Evolutionary conservation across 148 eudicot genomes (phyloP).

Genomic region (Fagopyrum esculentum): DNA sequence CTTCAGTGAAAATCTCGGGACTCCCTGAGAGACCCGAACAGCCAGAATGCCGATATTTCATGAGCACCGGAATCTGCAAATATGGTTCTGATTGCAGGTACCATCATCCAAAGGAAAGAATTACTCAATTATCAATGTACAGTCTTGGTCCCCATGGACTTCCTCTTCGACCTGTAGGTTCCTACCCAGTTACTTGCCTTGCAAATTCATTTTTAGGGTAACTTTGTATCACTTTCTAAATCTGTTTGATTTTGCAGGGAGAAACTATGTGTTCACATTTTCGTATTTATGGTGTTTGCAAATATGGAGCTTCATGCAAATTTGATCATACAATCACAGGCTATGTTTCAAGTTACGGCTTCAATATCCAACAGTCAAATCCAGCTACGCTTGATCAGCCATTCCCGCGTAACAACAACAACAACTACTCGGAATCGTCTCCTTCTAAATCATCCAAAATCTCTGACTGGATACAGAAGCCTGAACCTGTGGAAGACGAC

Average conservation of each 20-base stretch:
- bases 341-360: conserved; percentile 9
- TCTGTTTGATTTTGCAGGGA: not conserved
- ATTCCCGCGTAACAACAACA: not conserved
- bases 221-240: too few relatives aligned
- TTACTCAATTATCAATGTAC: conserved; percentile 21
- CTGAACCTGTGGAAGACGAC: conserved; percentile 8
- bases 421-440: not conserved
- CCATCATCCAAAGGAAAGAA: conserved; percentile 48
- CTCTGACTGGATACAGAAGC: conserved; percentile 15
- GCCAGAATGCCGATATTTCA: conserved; percentile 59
- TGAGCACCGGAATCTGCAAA: conserved; percentile 55
- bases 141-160: conserved; percentile 45
- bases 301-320: conserved; percentile 37
- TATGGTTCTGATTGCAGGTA: conserved; percentile 56
- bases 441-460: conserved; percentile 11
- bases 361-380: not conserved
- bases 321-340: conserved; percentile 31
- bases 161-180: conserved; percentile 53
- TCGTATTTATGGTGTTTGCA: conserved; percentile 30
- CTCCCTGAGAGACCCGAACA: conserved; percentile 48
- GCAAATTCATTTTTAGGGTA: not conserved
- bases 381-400: conserved; percentile 6
- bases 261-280: conserved; percentile 13
- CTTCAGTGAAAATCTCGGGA: not conserved
- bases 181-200: not conserved